A percentile compares a stretch with the other conserved stretches of the same genome.
phyloP scores from a whole-genome alignment of 208 protist genomes.

The Trypanosoma scelopori region DNA sequence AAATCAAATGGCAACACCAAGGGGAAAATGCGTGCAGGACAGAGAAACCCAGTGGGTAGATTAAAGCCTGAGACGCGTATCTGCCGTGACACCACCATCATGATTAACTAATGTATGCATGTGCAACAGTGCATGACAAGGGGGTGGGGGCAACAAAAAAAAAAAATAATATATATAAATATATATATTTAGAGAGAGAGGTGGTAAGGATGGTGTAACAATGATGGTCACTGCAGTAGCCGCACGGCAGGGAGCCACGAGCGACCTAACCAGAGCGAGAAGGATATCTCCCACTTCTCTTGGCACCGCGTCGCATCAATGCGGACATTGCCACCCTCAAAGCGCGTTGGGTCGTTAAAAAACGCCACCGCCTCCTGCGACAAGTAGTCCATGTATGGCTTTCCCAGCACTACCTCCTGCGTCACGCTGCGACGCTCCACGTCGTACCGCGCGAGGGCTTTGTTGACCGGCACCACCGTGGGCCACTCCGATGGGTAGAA shows the following conservation, averaged over 20 bases:
- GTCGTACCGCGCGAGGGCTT: conserved; percentile 24
- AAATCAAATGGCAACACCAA: background rate
- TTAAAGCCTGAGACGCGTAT: no score
- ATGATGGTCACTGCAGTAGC: conserved; percentile 9
- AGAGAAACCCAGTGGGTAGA: no score
- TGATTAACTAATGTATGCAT: background rate
- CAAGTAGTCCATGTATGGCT: conserved; percentile 63
- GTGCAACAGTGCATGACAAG: background rate
- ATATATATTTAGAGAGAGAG: conserved; percentile 12
- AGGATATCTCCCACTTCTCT: conserved; percentile 6
- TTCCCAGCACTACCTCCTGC: conserved; percentile 54
- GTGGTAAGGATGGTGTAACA: background rate
- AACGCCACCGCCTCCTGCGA: conserved; percentile 42
- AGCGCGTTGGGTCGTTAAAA: conserved; percentile 30
- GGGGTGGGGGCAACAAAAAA: conserved; percentile 4
- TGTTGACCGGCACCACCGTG: conserved; percentile 11
- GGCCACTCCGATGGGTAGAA: conserved; percentile 65
- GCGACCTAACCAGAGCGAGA: conserved; percentile 17
- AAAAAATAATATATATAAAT: conserved; percentile 6
- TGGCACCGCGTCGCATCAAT: conserved; percentile 5
- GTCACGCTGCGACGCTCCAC: conserved; percentile 47
- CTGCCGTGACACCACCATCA: no score
- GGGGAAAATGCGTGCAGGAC: no score
- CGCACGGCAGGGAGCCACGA: conserved; percentile 13
- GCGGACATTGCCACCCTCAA: conserved; percentile 13